These are phyloP conservation scores for Liriodendron chinense DNA, from an alignment of 164 flowering plant species.

Conservation along the genomic window DNA sequence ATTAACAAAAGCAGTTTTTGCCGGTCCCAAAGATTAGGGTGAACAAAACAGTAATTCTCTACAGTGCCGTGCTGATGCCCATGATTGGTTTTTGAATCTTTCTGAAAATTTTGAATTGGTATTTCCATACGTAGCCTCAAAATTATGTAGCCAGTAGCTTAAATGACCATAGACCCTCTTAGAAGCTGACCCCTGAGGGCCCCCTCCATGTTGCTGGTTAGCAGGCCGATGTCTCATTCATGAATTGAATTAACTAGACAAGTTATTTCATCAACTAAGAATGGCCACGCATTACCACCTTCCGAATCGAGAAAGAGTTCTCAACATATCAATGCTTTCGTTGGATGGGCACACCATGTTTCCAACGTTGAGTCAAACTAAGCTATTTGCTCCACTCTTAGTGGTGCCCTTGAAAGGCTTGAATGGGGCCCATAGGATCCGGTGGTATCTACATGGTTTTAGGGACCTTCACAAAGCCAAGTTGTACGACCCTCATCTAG, in stretches of 20 bases:
- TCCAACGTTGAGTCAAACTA: slow-evolving; percentile 2
- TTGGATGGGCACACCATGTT: background rate
- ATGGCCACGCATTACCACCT: background rate
- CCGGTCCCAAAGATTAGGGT: no score
- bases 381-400: slow-evolving; percentile 1
- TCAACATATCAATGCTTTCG: background rate
- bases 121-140: no score
- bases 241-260: slow-evolving; percentile 10
- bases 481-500: no score
- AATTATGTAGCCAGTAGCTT: background rate
- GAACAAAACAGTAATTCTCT: no score
- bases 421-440: no score
- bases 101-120: no score
- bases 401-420: slow-evolving; percentile 3
- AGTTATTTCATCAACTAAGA: slow-evolving; percentile 4
- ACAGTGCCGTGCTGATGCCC: no score
- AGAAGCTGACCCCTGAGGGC: slow-evolving; percentile 10
- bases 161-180: slow-evolving; percentile 9
- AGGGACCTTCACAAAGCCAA: no score
- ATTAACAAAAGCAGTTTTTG: no score
- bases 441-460: no score
- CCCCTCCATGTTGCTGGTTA: slow-evolving; percentile 5
- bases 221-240: slow-evolving; percentile 12
- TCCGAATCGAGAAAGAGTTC: no score
- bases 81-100: no score